phyloP scores from a whole-genome alignment of 2,329 filamentous ascomycete genomes.

The Penicillium olsonii region DNA sequence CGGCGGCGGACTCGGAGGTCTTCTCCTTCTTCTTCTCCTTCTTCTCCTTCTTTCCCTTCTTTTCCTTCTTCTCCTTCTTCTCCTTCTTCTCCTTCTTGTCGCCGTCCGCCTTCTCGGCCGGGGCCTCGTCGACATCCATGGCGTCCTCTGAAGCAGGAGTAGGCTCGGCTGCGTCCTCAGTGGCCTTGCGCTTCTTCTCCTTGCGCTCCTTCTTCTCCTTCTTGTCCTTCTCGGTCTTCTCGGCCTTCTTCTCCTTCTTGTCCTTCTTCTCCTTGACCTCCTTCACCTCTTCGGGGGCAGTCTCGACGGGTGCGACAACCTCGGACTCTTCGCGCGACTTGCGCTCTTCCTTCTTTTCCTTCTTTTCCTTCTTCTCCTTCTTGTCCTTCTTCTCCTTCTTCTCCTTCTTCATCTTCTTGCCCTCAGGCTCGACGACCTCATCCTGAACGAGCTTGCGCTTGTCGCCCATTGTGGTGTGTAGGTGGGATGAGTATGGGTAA shows the following conservation, averaged over 20 bases:
- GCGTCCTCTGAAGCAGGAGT: constrained; percentile 6
- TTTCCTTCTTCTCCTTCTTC: constrained; percentile 26
- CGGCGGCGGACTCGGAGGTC: constrained; percentile 17
- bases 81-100: constrained; percentile 25
- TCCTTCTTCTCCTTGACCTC: constrained; percentile 20
- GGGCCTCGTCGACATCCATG: constrained; percentile 16
- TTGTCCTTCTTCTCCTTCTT: constrained; percentile 28
- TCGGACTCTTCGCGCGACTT: constrained; percentile 9
- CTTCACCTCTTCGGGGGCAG: constrained; percentile 10
- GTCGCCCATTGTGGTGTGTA: constrained; percentile 33
- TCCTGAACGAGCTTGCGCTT: constrained; percentile 43
- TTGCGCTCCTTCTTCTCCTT: constrained; percentile 16
- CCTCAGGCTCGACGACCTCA: constrained; percentile 30
- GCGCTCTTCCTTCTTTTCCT: constrained; percentile 19
- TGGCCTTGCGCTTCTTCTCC: constrained; percentile 18
- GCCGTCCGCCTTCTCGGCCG: constrained; percentile 21
- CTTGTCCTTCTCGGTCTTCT: constrained; percentile 13
- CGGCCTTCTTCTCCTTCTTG: constrained; percentile 18
- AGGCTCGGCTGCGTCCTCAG: constrained; percentile 12
- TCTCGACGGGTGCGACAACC: constrained; percentile 3
- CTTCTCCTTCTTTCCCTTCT: constrained; percentile 20
- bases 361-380: constrained; percentile 27
- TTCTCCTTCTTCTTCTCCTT: constrained; percentile 22
- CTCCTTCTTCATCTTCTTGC: constrained; percentile 38
- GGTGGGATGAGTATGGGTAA: neutral